Conservation (phyloP, 805 yeast species). For the Saccharomycodes ludwigii region DNA sequence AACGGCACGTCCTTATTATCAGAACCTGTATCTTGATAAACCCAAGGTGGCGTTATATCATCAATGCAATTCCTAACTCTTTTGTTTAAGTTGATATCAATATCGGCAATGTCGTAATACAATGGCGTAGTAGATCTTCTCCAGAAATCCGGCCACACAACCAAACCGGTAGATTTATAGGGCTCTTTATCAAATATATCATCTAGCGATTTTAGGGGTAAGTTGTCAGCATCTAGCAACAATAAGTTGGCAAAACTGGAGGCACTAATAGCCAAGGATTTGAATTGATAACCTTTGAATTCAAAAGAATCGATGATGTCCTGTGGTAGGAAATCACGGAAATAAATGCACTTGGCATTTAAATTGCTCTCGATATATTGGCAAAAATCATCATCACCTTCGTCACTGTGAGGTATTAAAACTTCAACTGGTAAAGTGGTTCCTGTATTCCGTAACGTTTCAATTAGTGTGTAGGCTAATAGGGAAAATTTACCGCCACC, state of each 20-base stretch:
- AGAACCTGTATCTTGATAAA: constrained; percentile 8
- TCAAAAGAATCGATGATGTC: constrained; percentile 29
- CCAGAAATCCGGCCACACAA: constrained; percentile 75
- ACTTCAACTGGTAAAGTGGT: constrained; percentile 72
- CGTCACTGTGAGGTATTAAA: constrained; percentile 56
- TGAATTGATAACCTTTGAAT: constrained; percentile 50
- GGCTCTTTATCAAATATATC: constrained; percentile 32
- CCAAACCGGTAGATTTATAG: constrained; percentile 36
- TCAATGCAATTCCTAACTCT: constrained; percentile 22
- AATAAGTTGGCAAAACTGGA: constrained; percentile 68
- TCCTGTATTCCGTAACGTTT: constrained; percentile 48
- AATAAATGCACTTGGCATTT: constrained; percentile 48
- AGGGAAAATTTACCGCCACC: constrained; percentile 70
- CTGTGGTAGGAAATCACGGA: constrained; percentile 38
- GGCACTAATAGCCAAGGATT: constrained; percentile 58
- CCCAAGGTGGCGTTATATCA: constrained; percentile 11
- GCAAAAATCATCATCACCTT: constrained; percentile 64
- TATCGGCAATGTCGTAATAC: constrained; percentile 41
- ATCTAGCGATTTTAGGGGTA: constrained; percentile 38
- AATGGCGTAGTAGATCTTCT: constrained; percentile 53
- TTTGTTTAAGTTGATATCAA: constrained; percentile 24
- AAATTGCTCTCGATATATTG: constrained; percentile 45
- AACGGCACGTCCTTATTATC: constrained; percentile 25
- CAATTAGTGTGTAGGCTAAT: constrained; percentile 42
- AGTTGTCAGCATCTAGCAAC: constrained; percentile 66